A percentile compares a stretch with the other conserved stretches of the same genome.
These are phyloP conservation scores for Grigorovia yakushimaensis DNA, from an alignment of 805 yeast genomes.

Conservation along the genomic window DNA sequence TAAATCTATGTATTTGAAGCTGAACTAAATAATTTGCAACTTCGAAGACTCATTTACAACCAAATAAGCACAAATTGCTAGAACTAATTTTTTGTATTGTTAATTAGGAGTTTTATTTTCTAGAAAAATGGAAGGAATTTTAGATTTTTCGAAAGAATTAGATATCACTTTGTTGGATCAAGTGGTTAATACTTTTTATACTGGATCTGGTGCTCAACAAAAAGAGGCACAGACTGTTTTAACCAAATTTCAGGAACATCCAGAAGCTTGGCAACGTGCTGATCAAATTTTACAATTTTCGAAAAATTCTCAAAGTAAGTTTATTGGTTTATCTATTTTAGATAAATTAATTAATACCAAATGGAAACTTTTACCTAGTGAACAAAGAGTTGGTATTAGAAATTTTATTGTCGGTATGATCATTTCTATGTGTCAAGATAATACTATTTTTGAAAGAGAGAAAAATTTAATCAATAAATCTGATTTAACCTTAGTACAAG, in stretches of 20 bases:
- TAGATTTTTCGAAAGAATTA: slow-evolving; percentile 77
- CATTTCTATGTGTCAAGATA: slow-evolving; percentile 81
- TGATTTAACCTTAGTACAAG: slow-evolving; percentile 86
- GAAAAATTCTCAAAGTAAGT: slow-evolving; percentile 77
- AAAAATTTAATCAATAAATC: slow-evolving; percentile 84
- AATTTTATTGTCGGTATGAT: slow-evolving; percentile 92
- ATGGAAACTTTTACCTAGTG: slow-evolving; percentile 88
- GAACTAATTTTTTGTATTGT: neutral
- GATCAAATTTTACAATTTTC: slow-evolving; percentile 79
- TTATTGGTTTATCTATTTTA: slow-evolving; percentile 80
- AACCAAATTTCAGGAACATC: slow-evolving; percentile 82
- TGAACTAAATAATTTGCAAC: neutral
- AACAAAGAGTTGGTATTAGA: slow-evolving; percentile 85
- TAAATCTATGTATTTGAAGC: neutral
- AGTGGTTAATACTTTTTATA: slow-evolving; percentile 76
- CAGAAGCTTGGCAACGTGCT: slow-evolving; percentile 92
- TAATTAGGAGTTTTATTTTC: no score
- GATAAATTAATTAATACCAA: slow-evolving; percentile 84
- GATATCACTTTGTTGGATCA: slow-evolving; percentile 73
- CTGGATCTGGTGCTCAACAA: slow-evolving; percentile 60
- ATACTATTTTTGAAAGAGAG: slow-evolving; percentile 55
- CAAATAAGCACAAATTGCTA: no score
- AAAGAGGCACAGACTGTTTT: slow-evolving; percentile 61
- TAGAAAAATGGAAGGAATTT: slow-evolving; percentile 64
- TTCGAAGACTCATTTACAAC: neutral